Evolutionary conservation across 2,329 filamentous ascomycete species (phyloP).

Genomic region (Chaetomiaceae sp.): DNA sequence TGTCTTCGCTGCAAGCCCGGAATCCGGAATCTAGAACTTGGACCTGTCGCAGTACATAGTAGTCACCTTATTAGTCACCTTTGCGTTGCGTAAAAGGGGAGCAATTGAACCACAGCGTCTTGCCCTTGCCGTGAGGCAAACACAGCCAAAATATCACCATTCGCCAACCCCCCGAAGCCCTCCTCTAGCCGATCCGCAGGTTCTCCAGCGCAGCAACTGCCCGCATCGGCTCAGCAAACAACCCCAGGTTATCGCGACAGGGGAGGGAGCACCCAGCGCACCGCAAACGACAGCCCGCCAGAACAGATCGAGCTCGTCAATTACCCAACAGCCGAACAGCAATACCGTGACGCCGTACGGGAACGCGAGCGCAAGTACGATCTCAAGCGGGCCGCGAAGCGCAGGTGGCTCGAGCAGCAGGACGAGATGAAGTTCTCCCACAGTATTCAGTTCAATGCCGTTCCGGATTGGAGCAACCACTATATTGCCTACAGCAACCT

Average conservation of each 20-base stretch:
- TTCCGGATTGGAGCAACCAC: constrained; percentile 98
- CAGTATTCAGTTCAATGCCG: constrained; percentile 98
- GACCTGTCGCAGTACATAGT: no score
- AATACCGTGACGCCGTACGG: constrained; percentile 4
- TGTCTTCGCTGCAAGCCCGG: background rate
- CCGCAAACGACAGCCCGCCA: background rate
- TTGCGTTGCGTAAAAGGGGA: no score
- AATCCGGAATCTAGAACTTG: background rate
- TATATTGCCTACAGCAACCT: constrained; percentile 98
- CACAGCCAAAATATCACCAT: constrained; percentile 20
- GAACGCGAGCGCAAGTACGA: constrained; percentile 19
- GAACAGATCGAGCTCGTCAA: constrained; percentile 22
- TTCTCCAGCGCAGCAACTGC: constrained; percentile 8
- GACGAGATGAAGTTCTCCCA: constrained; percentile 99
- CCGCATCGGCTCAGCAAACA: constrained; percentile 7
- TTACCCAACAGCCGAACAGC: constrained; percentile 10
- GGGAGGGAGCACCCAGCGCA: constrained; percentile 20
- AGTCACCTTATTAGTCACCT: no score
- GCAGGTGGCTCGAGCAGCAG: constrained; percentile 63
- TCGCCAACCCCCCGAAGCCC: constrained; percentile 9
- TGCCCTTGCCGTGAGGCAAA: constrained; percentile 17
- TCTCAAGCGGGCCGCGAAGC: constrained; percentile 57
- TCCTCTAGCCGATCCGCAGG: constrained; percentile 21
- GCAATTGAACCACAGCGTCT: no score
- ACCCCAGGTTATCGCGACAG: constrained; percentile 11